These are phyloP conservation scores for Wickerhamomyces rabaulensis DNA, from an alignment of 805 yeast genomes.

Conservation along the genomic window DNA sequence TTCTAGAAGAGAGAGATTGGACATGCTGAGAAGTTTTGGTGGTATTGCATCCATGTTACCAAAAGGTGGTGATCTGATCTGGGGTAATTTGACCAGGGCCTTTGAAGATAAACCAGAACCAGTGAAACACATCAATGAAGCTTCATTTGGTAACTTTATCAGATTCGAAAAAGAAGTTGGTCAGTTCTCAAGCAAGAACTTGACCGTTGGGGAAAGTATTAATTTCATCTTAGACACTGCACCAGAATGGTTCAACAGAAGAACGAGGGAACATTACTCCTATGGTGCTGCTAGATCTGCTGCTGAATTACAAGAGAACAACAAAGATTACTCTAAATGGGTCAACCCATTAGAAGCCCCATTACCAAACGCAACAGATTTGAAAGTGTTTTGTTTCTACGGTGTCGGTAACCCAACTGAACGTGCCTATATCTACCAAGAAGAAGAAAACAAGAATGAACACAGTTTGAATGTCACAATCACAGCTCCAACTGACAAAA, in stretches of 20 bases:
- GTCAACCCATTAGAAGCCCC: conserved; percentile 90
- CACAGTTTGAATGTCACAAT: conserved; percentile 65
- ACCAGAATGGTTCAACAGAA: conserved; percentile 69
- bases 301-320: conserved; percentile 57
- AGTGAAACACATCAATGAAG: conserved; percentile 18
- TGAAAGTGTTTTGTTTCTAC: conserved; percentile 84
- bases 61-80: conserved; percentile 84
- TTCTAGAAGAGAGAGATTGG: conserved; percentile 82
- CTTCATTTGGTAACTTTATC: conserved; percentile 68
- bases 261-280: conserved; percentile 70
- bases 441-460: conserved; percentile 48
- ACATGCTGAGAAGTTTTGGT: conserved; percentile 82
- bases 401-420: conserved; percentile 98
- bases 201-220: conserved; percentile 64
- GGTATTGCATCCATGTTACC: conserved; percentile 96
- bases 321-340: conserved; percentile 79
- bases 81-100: conserved; percentile 80
- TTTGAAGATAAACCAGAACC: conserved; percentile 44
- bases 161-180: conserved; percentile 49
- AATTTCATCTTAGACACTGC: conserved; percentile 58
- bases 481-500: conserved; percentile 49
- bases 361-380: conserved; percentile 88
- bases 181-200: conserved; percentile 39
- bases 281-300: conserved; percentile 64
- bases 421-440: conserved; percentile 81